Conservation (phyloP, 495 filamentous ascomycete genomes). For the Pyrenula massariospora region DNA sequence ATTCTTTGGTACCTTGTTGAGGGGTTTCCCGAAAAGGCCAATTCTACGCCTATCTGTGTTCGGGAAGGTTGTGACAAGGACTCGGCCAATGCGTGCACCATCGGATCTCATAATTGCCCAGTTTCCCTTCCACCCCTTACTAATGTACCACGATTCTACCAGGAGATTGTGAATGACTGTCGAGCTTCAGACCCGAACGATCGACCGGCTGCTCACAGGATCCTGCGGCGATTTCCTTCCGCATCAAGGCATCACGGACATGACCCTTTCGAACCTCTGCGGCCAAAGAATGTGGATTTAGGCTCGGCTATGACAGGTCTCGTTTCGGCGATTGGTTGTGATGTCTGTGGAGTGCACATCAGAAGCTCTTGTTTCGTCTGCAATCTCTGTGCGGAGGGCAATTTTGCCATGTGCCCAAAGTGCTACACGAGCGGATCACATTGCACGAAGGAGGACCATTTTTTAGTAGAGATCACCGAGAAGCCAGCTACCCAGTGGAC, state of each 20-base stretch:
- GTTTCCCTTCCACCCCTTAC: neutral
- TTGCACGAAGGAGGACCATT: neutral
- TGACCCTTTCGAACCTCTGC: neutral
- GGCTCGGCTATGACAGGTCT: neutral
- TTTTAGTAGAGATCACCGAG: neutral
- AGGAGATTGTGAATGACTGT: neutral
- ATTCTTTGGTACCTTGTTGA: neutral
- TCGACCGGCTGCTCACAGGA: neutral
- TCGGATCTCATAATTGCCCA: neutral
- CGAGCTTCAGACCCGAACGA: neutral
- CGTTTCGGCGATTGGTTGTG: neutral
- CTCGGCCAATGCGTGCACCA: neutral
- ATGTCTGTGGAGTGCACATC: neutral
- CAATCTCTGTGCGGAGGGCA: neutral
- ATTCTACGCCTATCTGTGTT: neutral
- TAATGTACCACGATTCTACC: neutral
- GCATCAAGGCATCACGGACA: neutral
- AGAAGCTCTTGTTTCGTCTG: neutral
- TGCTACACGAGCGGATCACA: neutral
- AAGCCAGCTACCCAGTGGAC: neutral
- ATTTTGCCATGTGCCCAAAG: neutral
- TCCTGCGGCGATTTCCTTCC: neutral
- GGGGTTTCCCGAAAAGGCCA: neutral
- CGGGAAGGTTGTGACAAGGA: neutral
- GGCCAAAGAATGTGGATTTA: neutral